A percentile compares a stretch with the other conserved stretches of the same genome.
These are phyloP conservation scores for Fusarium torulosum DNA, from an alignment of 2,329 filamentous ascomycete genomes.

Conservation along the genomic window DNA sequence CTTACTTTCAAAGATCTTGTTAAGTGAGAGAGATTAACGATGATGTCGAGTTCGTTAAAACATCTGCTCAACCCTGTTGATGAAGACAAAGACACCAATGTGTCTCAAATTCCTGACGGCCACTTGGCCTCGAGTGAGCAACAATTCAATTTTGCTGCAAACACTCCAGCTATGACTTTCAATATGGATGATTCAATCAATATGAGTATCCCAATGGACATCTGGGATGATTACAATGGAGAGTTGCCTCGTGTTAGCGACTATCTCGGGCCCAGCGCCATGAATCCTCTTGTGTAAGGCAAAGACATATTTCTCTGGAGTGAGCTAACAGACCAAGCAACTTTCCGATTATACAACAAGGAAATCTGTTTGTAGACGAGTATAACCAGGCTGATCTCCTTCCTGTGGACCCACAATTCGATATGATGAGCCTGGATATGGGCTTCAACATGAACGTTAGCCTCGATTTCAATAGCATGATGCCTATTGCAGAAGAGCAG, in stretches of 20 bases:
- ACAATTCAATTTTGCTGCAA: rapidly evolving
- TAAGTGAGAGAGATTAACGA: not conserved
- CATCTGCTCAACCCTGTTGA: constrained; percentile 4
- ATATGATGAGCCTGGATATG: not conserved
- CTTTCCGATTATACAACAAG: not conserved
- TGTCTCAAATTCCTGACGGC: rapidly evolving
- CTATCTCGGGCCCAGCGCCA: not conserved
- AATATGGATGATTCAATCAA: rapidly evolving
- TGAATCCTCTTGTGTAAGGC: not conserved
- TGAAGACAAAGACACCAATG: not conserved
- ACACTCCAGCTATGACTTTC: rapidly evolving
- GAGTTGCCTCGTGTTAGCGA: not conserved
- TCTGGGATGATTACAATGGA: not conserved
- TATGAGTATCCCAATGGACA: not conserved
- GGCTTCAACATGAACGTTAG: not conserved
- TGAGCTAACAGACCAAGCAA: not conserved
- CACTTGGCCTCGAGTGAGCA: rapidly evolving
- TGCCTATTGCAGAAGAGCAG: not conserved
- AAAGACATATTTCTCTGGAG: rapidly evolving
- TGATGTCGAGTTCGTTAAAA: not conserved
- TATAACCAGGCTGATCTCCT: not conserved
- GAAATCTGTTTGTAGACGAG: not conserved
- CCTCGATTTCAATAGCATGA: not conserved
- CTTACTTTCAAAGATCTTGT: not conserved
- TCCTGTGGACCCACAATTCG: not conserved